Evolutionary conservation across 306 rosid species (phyloP), one percentile per base, ranked within the genome.

Genomic region (Rubus parviflorus): DNA sequence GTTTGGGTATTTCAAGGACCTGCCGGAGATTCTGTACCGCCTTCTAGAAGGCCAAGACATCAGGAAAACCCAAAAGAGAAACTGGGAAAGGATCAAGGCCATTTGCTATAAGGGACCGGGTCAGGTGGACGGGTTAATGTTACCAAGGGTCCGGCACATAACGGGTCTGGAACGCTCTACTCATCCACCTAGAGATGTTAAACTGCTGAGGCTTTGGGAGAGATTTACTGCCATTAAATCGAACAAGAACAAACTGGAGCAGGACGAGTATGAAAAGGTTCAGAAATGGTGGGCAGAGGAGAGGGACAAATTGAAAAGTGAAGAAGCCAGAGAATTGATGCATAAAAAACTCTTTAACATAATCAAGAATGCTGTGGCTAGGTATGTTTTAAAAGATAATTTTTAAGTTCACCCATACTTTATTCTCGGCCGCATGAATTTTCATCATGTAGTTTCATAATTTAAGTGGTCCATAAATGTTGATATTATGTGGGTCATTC

Each of bases 1-100:
- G 2, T 91, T 91, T 60, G 94, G 94, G 1, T 89, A 82, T 81
- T 86, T 91, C 81, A 91, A 91, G 75, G 97, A 91, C 64, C 79
- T 91, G 35, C 94, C 89, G 6, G 92, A 91, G 76, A 86, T 89
- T 70, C 89, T 91, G 11, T 87, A 81, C 72, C 80, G 92, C 25
- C 77, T 87, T 46, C 76, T 89, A 0, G 83, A 87, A 53, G 92
- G 93, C n/a, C 45, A 85, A 9, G 81, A 80, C 0, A 81, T 71
- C 4, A 79, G 92, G 8, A 0, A 25, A 10, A 35, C 3, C 0
- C 91, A 82, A 23, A 89, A 85, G 25, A 0, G 6, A 0, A 73
- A 81, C 54, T 81, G 90, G 93, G n/a, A 22, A 25, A 11, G 19
- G 66, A 61, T 25, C 66, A 61, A 12, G 17, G 3, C 11, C 17